Evolutionary conservation across 495 filamentous ascomycete genomes (phyloP), one percentile per base, ranked within the genome.

Genomic region (Aspergillus sclerotiicarbonarius): DNA sequence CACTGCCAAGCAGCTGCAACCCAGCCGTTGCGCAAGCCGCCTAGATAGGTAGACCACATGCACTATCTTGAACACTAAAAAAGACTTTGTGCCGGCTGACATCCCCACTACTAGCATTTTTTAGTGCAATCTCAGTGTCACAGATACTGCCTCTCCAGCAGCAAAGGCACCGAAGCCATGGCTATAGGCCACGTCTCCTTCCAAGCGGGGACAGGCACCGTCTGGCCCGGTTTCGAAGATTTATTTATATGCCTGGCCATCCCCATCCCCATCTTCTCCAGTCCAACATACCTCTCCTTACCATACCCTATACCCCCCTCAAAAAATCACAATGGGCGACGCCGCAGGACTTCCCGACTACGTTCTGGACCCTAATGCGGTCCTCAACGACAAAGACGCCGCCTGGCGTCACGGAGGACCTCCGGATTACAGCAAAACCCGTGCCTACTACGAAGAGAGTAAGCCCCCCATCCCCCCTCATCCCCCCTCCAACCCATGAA

Each of bases 401-500:
- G 70, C 75, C 15, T 88, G 85, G 85, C 74, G 85, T 41, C 80
- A 86, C 69, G 82, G 82, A 9, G 68, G 62, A 39, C 71, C 81
- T 4, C 85, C 85, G 0, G 80, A 87, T 65, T 88, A 87, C 71
- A 73, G 71, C 39, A 82, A 82, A 52, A 87, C 84, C 0, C 70
- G 84, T 13, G 71, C 68, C 66, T 69, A 77, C 61, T 78, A 78
- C 61, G 67, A 66, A 63, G 53, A 79, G 62, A 77, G 84, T 87
- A 69, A 54, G 77, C 73, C 9, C 33, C 31, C 56, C 31, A 13
- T 21, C 15, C 15, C 25, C 35, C 3, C 15, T 20, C 25, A 15
- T 19, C 44, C 18, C 2, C 7, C 15, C 19, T 12, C 6, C 15
- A n/a, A n/a, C n/a, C n/a, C n/a, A n/a, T n/a, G n/a, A n/a, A n/a